A percentile compares a stretch with the other conserved stretches of the same genome.
These are phyloP conservation scores for Uncinocarpus reesii DNA, from an alignment of 2,329 filamentous ascomycete species.

Conservation along the genomic window DNA sequence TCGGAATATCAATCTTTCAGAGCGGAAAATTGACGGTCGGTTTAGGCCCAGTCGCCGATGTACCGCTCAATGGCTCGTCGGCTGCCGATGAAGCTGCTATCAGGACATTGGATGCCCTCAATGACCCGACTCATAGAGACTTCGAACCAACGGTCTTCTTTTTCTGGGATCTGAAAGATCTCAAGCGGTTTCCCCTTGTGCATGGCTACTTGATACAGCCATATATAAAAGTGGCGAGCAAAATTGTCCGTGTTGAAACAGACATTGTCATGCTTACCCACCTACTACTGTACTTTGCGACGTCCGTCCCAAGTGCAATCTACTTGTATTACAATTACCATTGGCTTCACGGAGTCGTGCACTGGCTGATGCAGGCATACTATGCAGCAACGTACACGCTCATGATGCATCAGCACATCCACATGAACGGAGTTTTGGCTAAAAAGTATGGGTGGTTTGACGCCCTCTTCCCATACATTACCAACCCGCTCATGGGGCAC, in stretches of 20 bases:
- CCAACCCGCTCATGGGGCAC: constrained; percentile 68
- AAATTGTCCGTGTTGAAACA: constrained; percentile 53
- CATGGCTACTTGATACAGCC: constrained; percentile 47
- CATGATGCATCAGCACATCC: constrained; percentile 78
- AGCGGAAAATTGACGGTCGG: background rate
- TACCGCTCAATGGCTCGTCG: background rate
- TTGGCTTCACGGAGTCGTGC: constrained; percentile 56
- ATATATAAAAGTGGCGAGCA: constrained; percentile 48
- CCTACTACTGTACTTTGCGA: constrained; percentile 59
- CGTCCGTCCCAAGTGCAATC: constrained; percentile 58
- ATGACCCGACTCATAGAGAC: constrained; percentile 38
- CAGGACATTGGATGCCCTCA: constrained; percentile 39
- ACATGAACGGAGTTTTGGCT: constrained; percentile 58
- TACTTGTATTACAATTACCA: constrained; percentile 56
- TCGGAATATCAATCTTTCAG: background rate
- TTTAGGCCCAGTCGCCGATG: too few species aligned
- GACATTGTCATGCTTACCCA: constrained; percentile 73
- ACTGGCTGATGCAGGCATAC: constrained; percentile 55
- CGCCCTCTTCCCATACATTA: constrained; percentile 57
- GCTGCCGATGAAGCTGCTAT: constrained; percentile 24
- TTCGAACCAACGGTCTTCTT: constrained; percentile 50
- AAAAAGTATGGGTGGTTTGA: constrained; percentile 51
- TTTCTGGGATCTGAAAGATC: constrained; percentile 41
- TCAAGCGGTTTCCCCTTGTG: constrained; percentile 32
- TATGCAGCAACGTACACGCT: constrained; percentile 67